phyloP scores from a whole-genome alignment of 257 asterid genomes.

The Forsythia viridissima region DNA sequence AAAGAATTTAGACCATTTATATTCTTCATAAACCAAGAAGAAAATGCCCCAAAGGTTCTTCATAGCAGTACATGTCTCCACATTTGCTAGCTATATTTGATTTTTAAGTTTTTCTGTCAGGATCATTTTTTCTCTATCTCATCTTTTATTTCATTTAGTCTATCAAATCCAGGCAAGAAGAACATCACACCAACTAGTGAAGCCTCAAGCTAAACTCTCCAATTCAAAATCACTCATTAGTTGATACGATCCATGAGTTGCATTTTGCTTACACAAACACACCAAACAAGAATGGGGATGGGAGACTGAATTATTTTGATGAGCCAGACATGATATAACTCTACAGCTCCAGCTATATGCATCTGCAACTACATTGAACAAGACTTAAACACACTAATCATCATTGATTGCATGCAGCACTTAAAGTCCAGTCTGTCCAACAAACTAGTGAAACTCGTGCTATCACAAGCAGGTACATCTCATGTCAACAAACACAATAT shows the following conservation, averaged over 20 bases:
- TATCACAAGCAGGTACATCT: background rate
- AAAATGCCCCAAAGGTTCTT: conserved; percentile 7
- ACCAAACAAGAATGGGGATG: conserved; percentile 1
- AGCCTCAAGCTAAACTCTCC: background rate
- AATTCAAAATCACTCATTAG: background rate
- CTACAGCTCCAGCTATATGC: conserved; percentile 5
- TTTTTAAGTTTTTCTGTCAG: background rate
- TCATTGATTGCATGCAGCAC: conserved; percentile 13
- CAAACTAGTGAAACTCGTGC: background rate
- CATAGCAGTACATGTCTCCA: background rate
- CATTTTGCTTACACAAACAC: background rate
- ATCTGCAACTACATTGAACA: conserved; percentile 4
- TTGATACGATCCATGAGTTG: background rate
- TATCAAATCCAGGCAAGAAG: background rate
- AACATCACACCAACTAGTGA: background rate
- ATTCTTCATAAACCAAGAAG: conserved; percentile 17
- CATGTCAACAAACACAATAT: background rate
- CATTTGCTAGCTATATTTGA: background rate
- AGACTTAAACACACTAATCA: background rate
- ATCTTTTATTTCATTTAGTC: conserved; percentile 6
- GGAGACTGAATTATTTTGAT: background rate
- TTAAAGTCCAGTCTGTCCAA: background rate
- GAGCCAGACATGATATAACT: background rate
- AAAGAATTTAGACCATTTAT: background rate
- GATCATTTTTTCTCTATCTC: background rate